Evolutionary conservation across 164 flowering plant genomes (phyloP), one percentile per base, ranked within the genome.

Genomic region (Sedum album): DNA sequence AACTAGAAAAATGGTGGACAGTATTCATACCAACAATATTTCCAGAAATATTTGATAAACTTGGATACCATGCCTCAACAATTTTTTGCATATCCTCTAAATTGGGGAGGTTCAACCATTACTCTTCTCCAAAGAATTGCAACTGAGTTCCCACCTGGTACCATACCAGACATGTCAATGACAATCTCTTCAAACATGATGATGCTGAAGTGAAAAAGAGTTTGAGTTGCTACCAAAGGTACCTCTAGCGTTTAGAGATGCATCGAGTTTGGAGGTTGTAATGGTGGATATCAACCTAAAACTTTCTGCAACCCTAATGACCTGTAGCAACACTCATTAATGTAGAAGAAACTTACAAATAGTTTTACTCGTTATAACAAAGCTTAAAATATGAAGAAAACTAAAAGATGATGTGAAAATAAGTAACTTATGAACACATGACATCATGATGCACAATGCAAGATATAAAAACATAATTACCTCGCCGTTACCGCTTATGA

Each of bases 201-300:
- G 70, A 73, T 35, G n/a, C n/a, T n/a, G n/a, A n/a, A n/a, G n/a
- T n/a, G n/a, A n/a, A n/a, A n/a, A n/a, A n/a, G n/a, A n/a, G n/a
- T n/a, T n/a, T n/a, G n/a, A n/a, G n/a, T n/a, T n/a, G n/a, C n/a
- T n/a, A n/a, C n/a, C n/a, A n/a, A n/a, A n/a, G n/a, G n/a, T n/a
- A n/a, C n/a, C n/a, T n/a, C n/a, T n/a, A n/a, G n/a, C n/a, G n/a
- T 31, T 55, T 64, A 48, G 70, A 74, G 79, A 77, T 36, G 46
- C 18, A 63, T 85, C 88, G 68, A 71, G 72, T 61, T 79, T 86
- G 26, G 79, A 76, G 71, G 81, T 79, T 65, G 97, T 77, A 7
- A 88, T 70, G 14, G 99, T 94, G 53, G 96, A 83, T 74, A 94
- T 88, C 36, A 94, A 66, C 20, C 89, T 86, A 72, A 94, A 94